Conservation (phyloP, 169 alveolate genomes). For the Plasmodium cynomolgi region DNA sequence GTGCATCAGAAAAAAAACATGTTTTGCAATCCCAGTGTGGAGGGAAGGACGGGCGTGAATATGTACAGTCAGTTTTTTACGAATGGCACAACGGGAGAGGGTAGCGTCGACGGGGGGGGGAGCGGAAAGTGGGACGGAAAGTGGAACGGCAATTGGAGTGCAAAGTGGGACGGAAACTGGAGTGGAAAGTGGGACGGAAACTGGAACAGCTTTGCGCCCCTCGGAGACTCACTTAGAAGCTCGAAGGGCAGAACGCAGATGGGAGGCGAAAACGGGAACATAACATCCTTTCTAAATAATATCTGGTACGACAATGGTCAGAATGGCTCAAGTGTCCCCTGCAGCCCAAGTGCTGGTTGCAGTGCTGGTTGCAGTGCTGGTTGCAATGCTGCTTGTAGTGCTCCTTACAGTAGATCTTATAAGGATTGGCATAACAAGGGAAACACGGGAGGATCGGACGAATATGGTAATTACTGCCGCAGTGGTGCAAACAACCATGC, state of each 20-base stretch:
- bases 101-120: background rate
- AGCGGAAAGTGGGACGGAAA: background rate
- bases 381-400: background rate
- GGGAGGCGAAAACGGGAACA: background rate
- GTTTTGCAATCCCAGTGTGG: background rate
- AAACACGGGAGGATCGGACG: background rate
- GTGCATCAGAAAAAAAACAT: background rate
- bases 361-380: background rate
- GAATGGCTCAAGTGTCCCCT: background rate
- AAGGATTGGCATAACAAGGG: background rate
- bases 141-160: too few relatives aligned
- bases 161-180: background rate
- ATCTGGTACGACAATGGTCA: slow-evolving; percentile 43
- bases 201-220: background rate
- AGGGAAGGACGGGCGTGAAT: background rate
- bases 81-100: background rate
- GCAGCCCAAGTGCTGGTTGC: background rate
- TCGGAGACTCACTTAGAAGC: slow-evolving; percentile 6
- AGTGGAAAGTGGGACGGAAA: background rate
- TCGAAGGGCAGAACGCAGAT: background rate
- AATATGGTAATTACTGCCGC: background rate
- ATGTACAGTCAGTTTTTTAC: slow-evolving; percentile 13
- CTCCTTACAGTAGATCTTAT: background rate
- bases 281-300: slow-evolving; percentile 53
- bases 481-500: background rate